Evolutionary conservation across 345 rosid genomes (phyloP).

Genomic region (Toxicodendron radicans): DNA sequence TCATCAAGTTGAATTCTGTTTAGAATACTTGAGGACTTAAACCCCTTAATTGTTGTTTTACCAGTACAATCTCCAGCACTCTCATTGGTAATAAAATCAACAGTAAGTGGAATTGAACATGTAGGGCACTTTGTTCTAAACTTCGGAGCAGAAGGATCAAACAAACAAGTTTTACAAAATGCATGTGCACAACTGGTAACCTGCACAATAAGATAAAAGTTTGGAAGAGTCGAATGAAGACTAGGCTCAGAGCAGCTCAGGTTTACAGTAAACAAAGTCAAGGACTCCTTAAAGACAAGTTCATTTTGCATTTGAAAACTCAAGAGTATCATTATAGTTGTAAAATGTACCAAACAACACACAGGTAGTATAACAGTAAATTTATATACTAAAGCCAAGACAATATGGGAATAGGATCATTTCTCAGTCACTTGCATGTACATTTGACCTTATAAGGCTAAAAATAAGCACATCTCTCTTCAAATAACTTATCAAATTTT

Average conservation of each 20-base stretch:
- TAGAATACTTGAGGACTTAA: conserved; percentile 77
- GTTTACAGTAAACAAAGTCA: conserved; percentile 4
- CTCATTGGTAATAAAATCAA: conserved; percentile 63
- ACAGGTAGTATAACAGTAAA: not conserved
- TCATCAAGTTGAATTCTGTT: conserved; percentile 76
- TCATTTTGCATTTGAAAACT: not conserved
- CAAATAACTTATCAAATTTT: not conserved
- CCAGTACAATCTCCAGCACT: conserved; percentile 45
- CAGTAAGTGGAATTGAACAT: conserved; percentile 72
- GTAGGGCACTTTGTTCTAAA: conserved; percentile 57
- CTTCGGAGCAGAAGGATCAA: conserved; percentile 63
- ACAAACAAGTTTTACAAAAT: conserved; percentile 90
- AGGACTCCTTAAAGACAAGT: not conserved
- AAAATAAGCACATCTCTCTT: not conserved
- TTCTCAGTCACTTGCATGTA: not conserved
- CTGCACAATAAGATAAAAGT: conserved; percentile 38
- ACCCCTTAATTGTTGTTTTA: conserved; percentile 70
- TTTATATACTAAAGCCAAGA: not conserved
- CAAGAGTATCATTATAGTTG: not conserved
- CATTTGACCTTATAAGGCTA: not conserved
- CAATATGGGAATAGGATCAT: not conserved
- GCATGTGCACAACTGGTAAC: conserved; percentile 76
- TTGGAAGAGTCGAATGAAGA: conserved; percentile 5
- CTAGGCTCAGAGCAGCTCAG: not conserved
- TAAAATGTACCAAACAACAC: not conserved